phyloP scores from a whole-genome alignment of 2,329 filamentous ascomycete species.

The Fusarium sp. region DNA sequence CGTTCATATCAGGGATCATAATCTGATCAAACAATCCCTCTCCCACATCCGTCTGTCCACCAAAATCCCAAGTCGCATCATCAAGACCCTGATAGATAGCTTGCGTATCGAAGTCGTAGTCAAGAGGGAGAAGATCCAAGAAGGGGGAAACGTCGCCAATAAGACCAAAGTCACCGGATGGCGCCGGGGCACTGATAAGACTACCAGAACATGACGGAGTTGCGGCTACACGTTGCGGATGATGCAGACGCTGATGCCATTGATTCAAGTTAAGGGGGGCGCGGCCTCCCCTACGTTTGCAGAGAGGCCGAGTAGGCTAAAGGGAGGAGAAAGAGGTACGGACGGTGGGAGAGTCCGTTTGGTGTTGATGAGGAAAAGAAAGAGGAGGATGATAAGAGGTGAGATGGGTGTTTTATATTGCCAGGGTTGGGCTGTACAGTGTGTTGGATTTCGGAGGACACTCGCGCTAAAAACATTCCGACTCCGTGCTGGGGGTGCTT shows the following conservation, averaged over 20 bases:
- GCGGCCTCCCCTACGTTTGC: conserved; percentile 41
- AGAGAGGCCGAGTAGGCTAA: conserved; percentile 40
- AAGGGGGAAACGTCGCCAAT: conserved; percentile 16
- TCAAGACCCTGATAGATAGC: conserved; percentile 15
- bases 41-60: conserved; percentile 1
- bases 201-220: conserved; percentile 35
- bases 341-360: conserved; percentile 19
- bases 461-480: conserved; percentile 17
- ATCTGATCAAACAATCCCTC: conserved; percentile 31
- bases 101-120: conserved; percentile 13
- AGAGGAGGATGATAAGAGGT: background rate
- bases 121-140: conserved; percentile 35
- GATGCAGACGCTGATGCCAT: conserved; percentile 34
- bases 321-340: background rate
- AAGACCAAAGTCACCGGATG: conserved; percentile 24
- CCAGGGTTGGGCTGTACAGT: conserved; percentile 19
- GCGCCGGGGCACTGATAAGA: conserved; percentile 25
- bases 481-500: background rate
- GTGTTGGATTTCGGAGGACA: conserved; percentile 2
- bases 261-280: conserved; percentile 44
- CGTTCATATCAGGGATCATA: conserved; percentile 18
- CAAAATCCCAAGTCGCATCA: conserved; percentile 25
- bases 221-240: conserved; percentile 13
- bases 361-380: conserved; percentile 10
- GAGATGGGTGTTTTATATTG: conserved; percentile 31